A percentile compares a stretch with the other conserved stretches of the same genome.
These are phyloP conservation scores for Hypsizygus marmoreus DNA, from an alignment of 768 basidiomycete genomes.

Conservation along the genomic window DNA sequence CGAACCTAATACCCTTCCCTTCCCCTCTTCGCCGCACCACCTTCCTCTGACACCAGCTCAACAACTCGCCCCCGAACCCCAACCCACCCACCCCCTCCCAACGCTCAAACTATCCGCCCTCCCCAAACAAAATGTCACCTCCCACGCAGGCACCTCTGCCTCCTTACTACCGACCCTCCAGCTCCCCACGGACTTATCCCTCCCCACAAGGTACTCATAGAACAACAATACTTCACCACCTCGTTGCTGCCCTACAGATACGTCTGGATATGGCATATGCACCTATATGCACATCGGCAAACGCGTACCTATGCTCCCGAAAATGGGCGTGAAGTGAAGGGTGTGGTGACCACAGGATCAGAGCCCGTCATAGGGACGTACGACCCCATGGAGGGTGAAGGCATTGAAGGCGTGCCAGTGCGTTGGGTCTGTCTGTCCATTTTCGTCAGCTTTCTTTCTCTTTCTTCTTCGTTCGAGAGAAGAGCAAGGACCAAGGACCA, in stretches of 20 bases:
- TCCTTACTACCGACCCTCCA: slow-evolving; percentile 60
- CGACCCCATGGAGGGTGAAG: slow-evolving; percentile 6
- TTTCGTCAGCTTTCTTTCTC: no score
- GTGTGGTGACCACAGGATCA: neutral
- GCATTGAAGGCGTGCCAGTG: slow-evolving; percentile 7
- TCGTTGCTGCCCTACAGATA: no score
- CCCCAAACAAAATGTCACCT: slow-evolving; percentile 67
- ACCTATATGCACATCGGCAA: no score
- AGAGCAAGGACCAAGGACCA: no score
- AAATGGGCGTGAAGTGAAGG: neutral
- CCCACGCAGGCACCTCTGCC: slow-evolving; percentile 51
- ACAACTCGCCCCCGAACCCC: slow-evolving; percentile 33
- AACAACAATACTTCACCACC: slow-evolving; percentile 47
- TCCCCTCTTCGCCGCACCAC: no score
- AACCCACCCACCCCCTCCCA: no score
- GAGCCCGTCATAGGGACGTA: slow-evolving; percentile 10
- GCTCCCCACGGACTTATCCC: slow-evolving; percentile 67
- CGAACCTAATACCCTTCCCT: no score
- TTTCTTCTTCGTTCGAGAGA: no score
- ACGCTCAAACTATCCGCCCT: no score
- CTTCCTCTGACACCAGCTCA: no score
- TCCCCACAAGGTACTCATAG: slow-evolving; percentile 71
- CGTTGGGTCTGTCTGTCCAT: slow-evolving; percentile 7
- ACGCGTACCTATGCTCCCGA: neutral
- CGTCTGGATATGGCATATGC: no score